A percentile compares a stretch with the other conserved stretches of the same genome.
phyloP scores from a whole-genome alignment of 805 yeast species.

The Danielia reshetovae region DNA sequence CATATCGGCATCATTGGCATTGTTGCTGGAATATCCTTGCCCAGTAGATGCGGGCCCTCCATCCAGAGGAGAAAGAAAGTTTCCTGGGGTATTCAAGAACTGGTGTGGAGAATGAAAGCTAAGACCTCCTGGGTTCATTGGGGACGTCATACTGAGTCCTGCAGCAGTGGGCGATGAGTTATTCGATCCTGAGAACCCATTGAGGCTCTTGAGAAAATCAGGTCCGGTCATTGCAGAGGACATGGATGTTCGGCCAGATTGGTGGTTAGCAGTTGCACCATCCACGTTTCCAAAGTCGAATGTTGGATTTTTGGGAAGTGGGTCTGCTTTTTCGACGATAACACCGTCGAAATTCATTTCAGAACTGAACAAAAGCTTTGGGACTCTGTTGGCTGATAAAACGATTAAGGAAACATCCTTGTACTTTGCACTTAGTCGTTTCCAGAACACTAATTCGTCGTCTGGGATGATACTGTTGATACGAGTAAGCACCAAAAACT shows the following conservation, averaged over 20 bases:
- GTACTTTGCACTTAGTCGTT: conserved; percentile 59
- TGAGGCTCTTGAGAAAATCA: conserved; percentile 19
- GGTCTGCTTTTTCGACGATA: neutral
- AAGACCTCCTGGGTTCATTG: conserved; percentile 23
- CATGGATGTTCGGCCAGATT: neutral
- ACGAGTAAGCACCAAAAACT: conserved; percentile 64
- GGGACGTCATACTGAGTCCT: conserved; percentile 25
- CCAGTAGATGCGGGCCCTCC: conserved; percentile 5
- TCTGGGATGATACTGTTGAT: conserved; percentile 73
- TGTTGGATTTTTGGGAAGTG: neutral
- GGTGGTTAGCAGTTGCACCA: neutral
- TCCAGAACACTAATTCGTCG: conserved; percentile 79
- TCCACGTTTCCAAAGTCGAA: neutral
- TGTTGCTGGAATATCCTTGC: neutral
- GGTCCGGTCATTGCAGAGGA: conserved; percentile 1
- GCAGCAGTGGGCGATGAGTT: conserved; percentile 23
- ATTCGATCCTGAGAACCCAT: conserved; percentile 7
- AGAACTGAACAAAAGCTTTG: conserved; percentile 40
- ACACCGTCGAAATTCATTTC: neutral
- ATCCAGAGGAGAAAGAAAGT: conserved; percentile 31
- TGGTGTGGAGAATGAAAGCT: conserved; percentile 37
- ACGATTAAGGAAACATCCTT: conserved; percentile 60
- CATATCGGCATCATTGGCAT: conserved; percentile 17
- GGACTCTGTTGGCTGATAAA: conserved; percentile 59
- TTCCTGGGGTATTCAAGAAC: conserved; percentile 29